Base-by-base conservation (phyloP, 345 rosid genomes). In the Gossypium australe region DNA sequence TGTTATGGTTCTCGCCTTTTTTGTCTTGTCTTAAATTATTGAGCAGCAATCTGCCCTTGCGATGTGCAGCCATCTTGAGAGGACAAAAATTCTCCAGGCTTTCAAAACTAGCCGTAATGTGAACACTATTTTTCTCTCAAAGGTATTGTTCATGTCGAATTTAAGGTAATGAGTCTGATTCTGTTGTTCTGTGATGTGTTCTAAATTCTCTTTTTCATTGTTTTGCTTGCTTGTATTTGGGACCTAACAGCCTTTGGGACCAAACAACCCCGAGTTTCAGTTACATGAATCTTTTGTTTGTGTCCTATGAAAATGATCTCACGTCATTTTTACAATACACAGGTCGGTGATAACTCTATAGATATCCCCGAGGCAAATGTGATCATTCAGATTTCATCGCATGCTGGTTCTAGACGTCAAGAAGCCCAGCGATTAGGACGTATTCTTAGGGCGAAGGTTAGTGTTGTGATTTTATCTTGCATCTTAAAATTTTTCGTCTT, bases 311-410 rank as follows among this genome's bases (percentile, higher is more conserved):
- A 29, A 38, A 61, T 62, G n/a, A 13, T 41, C 7, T 6, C 27
- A 34, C 72, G 10, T 49, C 67, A 70, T 16, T 67, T 78, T 62
- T 74, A 62, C 24, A 20, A 73, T 57, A 29, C 1, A 57, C 44
- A 94, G 98, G 98, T 95, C 9, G 99, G 98, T 86, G 98, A 95
- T 82, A 95, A 93, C 81, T 93, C 99, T 6, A 91, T 95, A 70
- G 99, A 93, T 90, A 95, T 95, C 53, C 98, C 99, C 0, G 98
- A 95, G 84, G 99, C 99, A 60, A 95, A 93, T 82, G 99, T 95
- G 70, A 93, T 95, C 7, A 95, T 93, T 76, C 98, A 95, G 82
- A 95, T 95, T 68, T 95, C 99, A 4, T 93, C 99, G 38, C 97
- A 95, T 82, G 97, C 98, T 82, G 99, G 99, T 72, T 95, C 98